A percentile compares a stretch with the other conserved stretches of the same genome.
Conservation (phyloP, 1,284 basidiomycete genomes). For the Melanopsichium pennsylvanicum region DNA sequence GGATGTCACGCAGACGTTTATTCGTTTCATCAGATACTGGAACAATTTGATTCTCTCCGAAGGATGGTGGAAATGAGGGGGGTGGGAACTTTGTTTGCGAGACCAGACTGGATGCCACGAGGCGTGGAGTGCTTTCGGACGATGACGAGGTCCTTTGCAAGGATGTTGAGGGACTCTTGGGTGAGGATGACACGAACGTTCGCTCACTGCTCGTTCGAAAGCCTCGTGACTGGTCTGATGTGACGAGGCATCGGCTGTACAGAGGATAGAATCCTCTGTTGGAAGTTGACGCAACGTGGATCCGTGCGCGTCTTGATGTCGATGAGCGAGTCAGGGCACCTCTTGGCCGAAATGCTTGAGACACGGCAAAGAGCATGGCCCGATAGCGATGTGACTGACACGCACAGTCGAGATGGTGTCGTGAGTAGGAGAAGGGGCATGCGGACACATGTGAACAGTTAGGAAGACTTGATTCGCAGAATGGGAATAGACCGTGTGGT, state of each 20-base stretch:
- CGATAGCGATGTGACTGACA: no score
- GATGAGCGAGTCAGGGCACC: no score
- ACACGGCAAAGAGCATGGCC: no score
- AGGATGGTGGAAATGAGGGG: constrained; percentile 46
- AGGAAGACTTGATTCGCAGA: constrained; percentile 2
- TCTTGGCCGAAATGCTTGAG: no score
- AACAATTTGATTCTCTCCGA: constrained; percentile 56
- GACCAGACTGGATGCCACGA: constrained; percentile 14
- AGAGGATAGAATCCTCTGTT: no score
- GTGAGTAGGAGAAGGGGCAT: no score
- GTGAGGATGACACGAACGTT: no score
- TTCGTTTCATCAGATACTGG: constrained; percentile 34
- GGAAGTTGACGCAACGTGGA: no score
- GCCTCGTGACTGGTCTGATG: neutral
- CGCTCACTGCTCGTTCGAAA: neutral
- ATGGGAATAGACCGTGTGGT: constrained; percentile 2
- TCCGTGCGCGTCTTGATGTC: no score
- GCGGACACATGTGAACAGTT: no score
- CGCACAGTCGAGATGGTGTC: no score
- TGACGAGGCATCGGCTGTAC: no score
- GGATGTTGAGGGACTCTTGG: neutral
- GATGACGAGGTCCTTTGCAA: neutral
- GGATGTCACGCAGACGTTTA: constrained; percentile 35
- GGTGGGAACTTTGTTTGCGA: constrained; percentile 24
- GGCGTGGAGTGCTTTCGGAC: constrained; percentile 4